These are phyloP conservation scores for Kodamaea jinghongensis DNA, from an alignment of 805 yeast genomes.

Conservation along the genomic window DNA sequence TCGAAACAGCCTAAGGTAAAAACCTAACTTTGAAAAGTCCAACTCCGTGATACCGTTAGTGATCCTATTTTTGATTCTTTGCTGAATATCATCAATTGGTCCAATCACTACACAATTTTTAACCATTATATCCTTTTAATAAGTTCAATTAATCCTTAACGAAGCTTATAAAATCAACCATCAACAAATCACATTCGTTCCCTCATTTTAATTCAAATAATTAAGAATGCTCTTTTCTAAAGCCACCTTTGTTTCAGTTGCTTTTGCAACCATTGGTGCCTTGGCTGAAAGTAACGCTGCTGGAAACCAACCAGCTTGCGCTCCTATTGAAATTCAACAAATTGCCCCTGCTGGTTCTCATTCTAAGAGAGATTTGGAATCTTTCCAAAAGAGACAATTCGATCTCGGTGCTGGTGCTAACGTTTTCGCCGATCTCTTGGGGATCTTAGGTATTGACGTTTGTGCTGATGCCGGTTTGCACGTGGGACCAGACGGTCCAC, in stretches of 20 bases:
- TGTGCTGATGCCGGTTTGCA: constrained; percentile 9
- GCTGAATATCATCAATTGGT: too few species aligned
- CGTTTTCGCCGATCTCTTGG: constrained; percentile 13
- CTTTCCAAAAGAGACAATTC: constrained; percentile 10
- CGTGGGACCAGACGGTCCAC: too few species aligned
- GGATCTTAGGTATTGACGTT: constrained; percentile 9
- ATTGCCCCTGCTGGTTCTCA: constrained; percentile 6
- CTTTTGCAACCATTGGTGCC: constrained; percentile 16
- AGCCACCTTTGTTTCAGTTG: constrained; percentile 18
- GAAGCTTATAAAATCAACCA: constrained; percentile 2
- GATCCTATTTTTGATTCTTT: too few species aligned
- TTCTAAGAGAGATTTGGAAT: constrained; percentile 2
- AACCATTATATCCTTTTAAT: not conserved
- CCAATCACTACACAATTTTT: too few species aligned
- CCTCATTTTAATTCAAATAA: constrained; percentile 2
- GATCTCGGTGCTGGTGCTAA: constrained; percentile 12
- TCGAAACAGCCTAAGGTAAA: too few species aligned
- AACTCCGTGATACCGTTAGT: too few species aligned
- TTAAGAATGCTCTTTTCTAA: constrained; percentile 18
- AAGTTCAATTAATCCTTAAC: not conserved
- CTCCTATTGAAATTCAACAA: constrained; percentile 11
- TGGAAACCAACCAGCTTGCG: constrained; percentile 11
- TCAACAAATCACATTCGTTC: constrained; percentile 7
- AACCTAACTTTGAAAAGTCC: too few species aligned
- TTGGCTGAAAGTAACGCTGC: constrained; percentile 8